These are phyloP conservation scores for Aspergillus heteromorphus DNA, from an alignment of 495 filamentous ascomycete species.

Conservation along the genomic window DNA sequence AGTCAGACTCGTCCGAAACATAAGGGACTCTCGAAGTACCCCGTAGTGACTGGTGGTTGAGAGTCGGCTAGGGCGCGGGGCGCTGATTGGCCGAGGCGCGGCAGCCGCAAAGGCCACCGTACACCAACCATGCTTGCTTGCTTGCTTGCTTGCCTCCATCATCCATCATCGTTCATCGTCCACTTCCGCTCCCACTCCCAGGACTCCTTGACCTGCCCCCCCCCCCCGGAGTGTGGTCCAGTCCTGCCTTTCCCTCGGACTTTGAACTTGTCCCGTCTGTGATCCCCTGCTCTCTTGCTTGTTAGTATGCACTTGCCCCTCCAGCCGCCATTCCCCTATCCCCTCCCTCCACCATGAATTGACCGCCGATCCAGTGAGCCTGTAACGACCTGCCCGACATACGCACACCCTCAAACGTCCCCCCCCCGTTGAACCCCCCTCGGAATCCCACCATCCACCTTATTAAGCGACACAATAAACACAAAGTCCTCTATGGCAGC, in stretches of 20 bases:
- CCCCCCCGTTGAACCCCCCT: slow-evolving; percentile 1
- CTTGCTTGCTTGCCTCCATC: no score
- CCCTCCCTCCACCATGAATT: not conserved
- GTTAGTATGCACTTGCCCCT: slow-evolving; percentile 14
- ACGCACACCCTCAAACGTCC: not conserved
- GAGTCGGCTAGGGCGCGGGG: slow-evolving; percentile 13
- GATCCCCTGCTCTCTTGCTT: slow-evolving; percentile 3
- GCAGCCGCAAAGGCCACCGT: slow-evolving; percentile 39
- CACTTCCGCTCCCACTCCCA: slow-evolving; percentile 8
- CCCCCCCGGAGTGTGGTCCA: not conserved
- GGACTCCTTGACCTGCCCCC: not conserved
- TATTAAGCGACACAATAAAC: slow-evolving; percentile 5
- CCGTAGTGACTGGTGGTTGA: no score
- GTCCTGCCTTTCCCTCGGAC: not conserved
- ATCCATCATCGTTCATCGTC: slow-evolving; percentile 9
- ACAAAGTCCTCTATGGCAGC: slow-evolving; percentile 39
- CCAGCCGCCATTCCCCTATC: slow-evolving; percentile 6
- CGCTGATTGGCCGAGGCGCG: slow-evolving; percentile 31
- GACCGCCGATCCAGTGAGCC: slow-evolving; percentile 19
- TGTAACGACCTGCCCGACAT: slow-evolving; percentile 15
- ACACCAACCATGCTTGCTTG: slow-evolving; percentile 23
- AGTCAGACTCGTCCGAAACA: no score
- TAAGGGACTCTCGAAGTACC: no score
- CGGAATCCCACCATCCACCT: not conserved
- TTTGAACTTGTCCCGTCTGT: not conserved